Base-by-base conservation (phyloP, 305 asterid species). In the Stenogyne calaminthoides region DNA sequence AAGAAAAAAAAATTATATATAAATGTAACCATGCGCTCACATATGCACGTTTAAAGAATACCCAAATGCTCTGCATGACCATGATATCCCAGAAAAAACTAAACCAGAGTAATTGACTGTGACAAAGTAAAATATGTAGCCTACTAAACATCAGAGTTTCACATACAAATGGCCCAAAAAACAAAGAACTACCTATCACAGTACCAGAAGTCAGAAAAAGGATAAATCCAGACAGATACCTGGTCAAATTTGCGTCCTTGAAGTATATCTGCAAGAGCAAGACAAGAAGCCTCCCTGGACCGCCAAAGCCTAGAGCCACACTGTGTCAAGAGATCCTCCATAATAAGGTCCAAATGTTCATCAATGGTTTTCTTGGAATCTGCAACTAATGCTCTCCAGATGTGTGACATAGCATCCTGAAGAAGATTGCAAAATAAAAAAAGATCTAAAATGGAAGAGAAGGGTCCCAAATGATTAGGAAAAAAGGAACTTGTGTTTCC, bases 271-370 rank as follows among this genome's bases (percentile, higher is more conserved):
- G 97, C 97, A 67, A 95, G 86, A 39, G 99, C 98, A 84, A 92
- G 99, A 82, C 98, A 92, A 74, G 98, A 95, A 83, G 99, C 92
- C 85, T 92, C 98, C 77, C 99, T 91, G 74, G 98, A 95, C 37
- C 99, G 91, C 99, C 99, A 95, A 69, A 95, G 96, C 85, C 99
- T 85, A 73, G 99, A 95, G 77, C 99, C 99, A 77, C 95, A 88
- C 81, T 95, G 96, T 79, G 75, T 70, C 86, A 95, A 80, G 73
- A 95, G 96, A 87, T 95, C 99, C 67, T 95, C 97, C 22, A 89
- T 64, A 78, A 95, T 86, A 62, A 86, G 85, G 72, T 86, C 96
- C 78, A 88, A 84, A 83, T 92, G 86, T 69, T 95, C 98, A 85
- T 95, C 99, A 78, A 95, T 89, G 69, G 98, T 84, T 78, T 42